Evolutionary conservation across 345 rosid species (phyloP), one percentile per base, ranked within the genome.

Genomic region (Linum tenue): DNA sequence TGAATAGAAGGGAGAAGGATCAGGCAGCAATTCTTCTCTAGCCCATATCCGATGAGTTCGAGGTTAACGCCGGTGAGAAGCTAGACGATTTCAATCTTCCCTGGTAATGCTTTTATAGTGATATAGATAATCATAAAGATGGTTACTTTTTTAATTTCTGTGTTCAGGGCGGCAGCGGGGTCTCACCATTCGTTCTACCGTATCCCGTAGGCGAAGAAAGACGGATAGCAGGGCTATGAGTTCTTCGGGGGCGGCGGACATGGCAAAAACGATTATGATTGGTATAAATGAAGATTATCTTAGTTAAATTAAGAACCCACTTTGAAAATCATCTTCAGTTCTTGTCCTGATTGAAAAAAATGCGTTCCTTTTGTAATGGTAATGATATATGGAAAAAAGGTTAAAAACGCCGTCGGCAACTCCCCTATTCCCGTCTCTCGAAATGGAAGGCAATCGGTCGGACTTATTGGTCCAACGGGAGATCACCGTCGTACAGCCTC

Each of bases 361-460:
- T n/a, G n/a, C n/a, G n/a, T n/a, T n/a, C n/a, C n/a, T n/a, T n/a
- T n/a, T n/a, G n/a, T n/a, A n/a, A n/a, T n/a, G n/a, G n/a, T n/a
- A n/a, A n/a, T 58, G 22, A 51, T 37, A 39, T 59, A 38, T 67
- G 64, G 59, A n/a, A n/a, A n/a, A n/a, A n/a, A 85, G 91, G 91
- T 68, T 86, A 59, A 86, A 80, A 72, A 86, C 88, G 4, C 91
- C 91, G 11, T 88, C 91, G 1, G 91, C 88, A 2, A 86, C 91
- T 64, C 91, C 91, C 37, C 71, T 86, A 39, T 86, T 86, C 67
- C 88, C 86, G 16, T 86, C 88, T 10, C 67, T 86, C 5, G 91
- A 86, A 75, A 80, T 83, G 91, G 91, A 86, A 72, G 81, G 82
- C 14, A 83, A 53, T 39, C 76, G 72, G 2, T 53, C 73, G 2